These are phyloP conservation scores for Colletotrichum limetticola DNA, from an alignment of 2,329 filamentous ascomycete species.

Conservation along the genomic window DNA sequence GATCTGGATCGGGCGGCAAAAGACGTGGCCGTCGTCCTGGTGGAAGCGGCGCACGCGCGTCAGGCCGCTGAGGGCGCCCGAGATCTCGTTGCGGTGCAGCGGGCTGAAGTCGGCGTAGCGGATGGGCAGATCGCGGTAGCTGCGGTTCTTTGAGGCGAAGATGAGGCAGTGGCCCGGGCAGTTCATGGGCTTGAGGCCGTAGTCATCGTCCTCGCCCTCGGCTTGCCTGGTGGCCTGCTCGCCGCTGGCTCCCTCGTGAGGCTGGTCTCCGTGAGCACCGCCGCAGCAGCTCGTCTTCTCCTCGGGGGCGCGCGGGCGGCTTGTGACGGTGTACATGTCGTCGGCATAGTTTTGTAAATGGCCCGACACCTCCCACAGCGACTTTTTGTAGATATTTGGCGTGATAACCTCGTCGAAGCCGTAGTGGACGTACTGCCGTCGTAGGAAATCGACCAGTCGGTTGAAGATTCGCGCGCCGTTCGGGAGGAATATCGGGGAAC, in stretches of 20 bases:
- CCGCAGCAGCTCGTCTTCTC: conserved; percentile 43
- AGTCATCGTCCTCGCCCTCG: conserved; percentile 74
- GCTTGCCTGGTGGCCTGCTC: conserved; percentile 29
- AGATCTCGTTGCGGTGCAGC: conserved; percentile 87
- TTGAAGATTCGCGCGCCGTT: conserved; percentile 87
- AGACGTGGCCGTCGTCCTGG: conserved; percentile 92
- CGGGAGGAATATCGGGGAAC: conserved; percentile 86
- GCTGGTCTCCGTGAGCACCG: conserved; percentile 38
- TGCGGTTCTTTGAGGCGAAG: conserved; percentile 78
- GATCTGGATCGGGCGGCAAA: conserved; percentile 83
- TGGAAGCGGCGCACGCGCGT: conserved; percentile 89
- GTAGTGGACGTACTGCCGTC: conserved; percentile 84
- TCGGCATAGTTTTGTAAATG: conserved; percentile 92
- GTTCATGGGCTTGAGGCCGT: conserved; percentile 92
- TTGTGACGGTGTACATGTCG: conserved; percentile 88
- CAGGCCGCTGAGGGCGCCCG: conserved; percentile 82
- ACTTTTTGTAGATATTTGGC: conserved; percentile 90
- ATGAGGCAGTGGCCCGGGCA: conserved; percentile 90
- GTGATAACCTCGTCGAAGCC: conserved; percentile 91
- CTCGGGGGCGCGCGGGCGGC: conserved; percentile 48
- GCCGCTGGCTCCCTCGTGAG: conserved; percentile 28
- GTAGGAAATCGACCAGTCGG: conserved; percentile 82
- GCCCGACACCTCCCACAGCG: conserved; percentile 85
- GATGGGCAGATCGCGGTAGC: conserved; percentile 83
- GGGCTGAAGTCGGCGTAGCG: conserved; percentile 90